Base-by-base conservation (phyloP, 1,284 basidiomycete genomes). In the Rhodotorula sp. region DNA sequence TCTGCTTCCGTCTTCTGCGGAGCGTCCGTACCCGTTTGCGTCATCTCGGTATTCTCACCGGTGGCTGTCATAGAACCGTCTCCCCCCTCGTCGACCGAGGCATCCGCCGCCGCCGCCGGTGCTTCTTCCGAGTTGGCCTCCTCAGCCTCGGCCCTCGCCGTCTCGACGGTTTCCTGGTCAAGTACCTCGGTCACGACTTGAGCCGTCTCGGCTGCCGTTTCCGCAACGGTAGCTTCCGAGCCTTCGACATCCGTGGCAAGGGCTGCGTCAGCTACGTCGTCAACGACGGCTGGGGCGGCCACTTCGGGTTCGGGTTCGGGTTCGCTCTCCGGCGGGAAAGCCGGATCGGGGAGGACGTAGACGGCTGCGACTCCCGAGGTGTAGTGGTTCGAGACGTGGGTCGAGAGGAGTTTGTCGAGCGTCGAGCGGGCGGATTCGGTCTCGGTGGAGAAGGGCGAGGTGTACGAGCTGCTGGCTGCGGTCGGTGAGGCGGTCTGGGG, bases 331-430 rank as follows among this genome's bases (percentile, higher is more conserved):
- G 60, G 28, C 31, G 68, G 70, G 55, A 68, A 75, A 2, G 60
- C 62, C 19, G 48, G 58, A 28, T 71, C 64, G 19, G 56, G n/a
- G 54, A 74, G 52, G 31, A 75, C 64, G 78, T 92, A 91, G 21
- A 92, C 87, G 56, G 89, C 86, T 0, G 85, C 83, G 55, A 89
- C 88, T 28, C 91, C 92, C 43, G 89, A 87, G 67, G 85, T 81
- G 80, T 89, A 95, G 81, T 95, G 92, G 43, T 91, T 87, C 59
- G 84, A 79, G 48, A 93, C 83, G 80, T 95, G 95, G 3, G 85
- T 81, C n/a, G 87, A 79, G 0, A 89, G 83, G 0, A 89, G 84
- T 28, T 85, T 83, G 74, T 93, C 88, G 60, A 97, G 83, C 0
- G 88, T 87, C 52, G 84, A 80, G 21, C 93, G 86, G 80, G 92